These are phyloP conservation scores for Diaporthe citrichinensis DNA, from an alignment of 2,329 filamentous ascomycete species.

Conservation along the genomic window DNA sequence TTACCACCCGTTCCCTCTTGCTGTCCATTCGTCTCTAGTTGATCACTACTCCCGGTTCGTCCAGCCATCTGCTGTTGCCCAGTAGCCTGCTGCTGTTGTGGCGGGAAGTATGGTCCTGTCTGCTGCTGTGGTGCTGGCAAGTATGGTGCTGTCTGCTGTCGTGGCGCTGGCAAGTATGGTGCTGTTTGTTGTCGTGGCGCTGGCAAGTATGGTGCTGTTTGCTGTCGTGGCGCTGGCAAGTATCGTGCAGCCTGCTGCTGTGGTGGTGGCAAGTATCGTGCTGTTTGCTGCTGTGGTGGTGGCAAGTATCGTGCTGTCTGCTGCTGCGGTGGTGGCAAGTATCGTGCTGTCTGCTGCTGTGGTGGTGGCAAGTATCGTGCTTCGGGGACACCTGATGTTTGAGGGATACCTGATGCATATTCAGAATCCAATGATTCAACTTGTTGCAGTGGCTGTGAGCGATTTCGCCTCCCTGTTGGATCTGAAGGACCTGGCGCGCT, in stretches of 20 bases:
- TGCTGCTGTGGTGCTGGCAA: too few species aligned
- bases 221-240: too few species aligned
- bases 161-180: too few species aligned
- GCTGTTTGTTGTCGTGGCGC: too few species aligned
- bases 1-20: not conserved
- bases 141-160: too few species aligned
- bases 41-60: not conserved
- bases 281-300: not conserved
- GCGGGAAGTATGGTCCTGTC: too few species aligned
- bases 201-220: too few species aligned
- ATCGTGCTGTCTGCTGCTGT: not conserved
- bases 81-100: not conserved
- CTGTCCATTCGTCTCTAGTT: not conserved
- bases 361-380: not conserved
- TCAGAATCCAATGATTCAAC: not conserved
- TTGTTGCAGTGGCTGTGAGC: not conserved
- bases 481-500: not conserved
- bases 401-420: not conserved
- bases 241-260: not conserved
- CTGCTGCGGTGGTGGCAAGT: too few species aligned
- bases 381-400: too few species aligned
- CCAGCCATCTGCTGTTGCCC: not conserved
- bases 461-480: not conserved
- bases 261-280: not conserved
- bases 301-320: too few species aligned